These are phyloP conservation scores for Gossypium australe DNA, from an alignment of 345 rosid genomes.

Conservation along the genomic window DNA sequence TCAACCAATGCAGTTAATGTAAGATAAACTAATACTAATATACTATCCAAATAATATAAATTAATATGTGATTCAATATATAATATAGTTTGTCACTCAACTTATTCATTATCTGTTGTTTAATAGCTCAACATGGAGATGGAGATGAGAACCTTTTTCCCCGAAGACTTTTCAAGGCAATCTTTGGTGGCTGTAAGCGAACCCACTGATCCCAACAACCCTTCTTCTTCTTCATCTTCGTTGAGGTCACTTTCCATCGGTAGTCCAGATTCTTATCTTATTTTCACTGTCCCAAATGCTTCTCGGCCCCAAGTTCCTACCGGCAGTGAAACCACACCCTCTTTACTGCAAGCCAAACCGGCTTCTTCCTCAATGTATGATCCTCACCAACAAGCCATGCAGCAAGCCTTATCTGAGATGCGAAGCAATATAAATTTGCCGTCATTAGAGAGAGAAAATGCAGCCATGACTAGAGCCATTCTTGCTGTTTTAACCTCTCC, in stretches of 20 bases:
- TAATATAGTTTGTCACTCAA: too few relatives aligned
- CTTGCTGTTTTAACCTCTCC: slow-evolving; percentile 57
- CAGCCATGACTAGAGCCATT: slow-evolving; percentile 56
- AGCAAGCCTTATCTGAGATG: slow-evolving; percentile 24
- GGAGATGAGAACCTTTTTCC: slow-evolving; percentile 50
- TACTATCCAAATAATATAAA: neutral
- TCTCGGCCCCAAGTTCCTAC: slow-evolving; percentile 20
- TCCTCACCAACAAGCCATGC: slow-evolving; percentile 39
- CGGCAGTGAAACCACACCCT: slow-evolving; percentile 11
- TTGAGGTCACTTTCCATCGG: slow-evolving; percentile 55
- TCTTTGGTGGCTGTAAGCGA: slow-evolving; percentile 19
- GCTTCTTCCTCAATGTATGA: slow-evolving; percentile 5
- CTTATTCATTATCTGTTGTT: neutral
- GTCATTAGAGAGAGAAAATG: slow-evolving; percentile 39
- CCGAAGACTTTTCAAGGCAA: slow-evolving; percentile 42
- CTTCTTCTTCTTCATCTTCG: slow-evolving; percentile 72
- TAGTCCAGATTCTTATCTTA: slow-evolving; percentile 54
- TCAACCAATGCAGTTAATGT: slow-evolving; percentile 44
- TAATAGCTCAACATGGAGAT: slow-evolving; percentile 50
- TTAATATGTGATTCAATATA: too few relatives aligned
- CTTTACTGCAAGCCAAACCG: slow-evolving; percentile 17
- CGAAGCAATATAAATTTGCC: slow-evolving; percentile 26
- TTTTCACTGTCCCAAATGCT: slow-evolving; percentile 39
- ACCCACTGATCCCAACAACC: slow-evolving; percentile 22
- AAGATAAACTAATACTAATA: slow-evolving; percentile 8